Conservation (phyloP, 2,329 filamentous ascomycete species). For the Helotiales sp. region DNA sequence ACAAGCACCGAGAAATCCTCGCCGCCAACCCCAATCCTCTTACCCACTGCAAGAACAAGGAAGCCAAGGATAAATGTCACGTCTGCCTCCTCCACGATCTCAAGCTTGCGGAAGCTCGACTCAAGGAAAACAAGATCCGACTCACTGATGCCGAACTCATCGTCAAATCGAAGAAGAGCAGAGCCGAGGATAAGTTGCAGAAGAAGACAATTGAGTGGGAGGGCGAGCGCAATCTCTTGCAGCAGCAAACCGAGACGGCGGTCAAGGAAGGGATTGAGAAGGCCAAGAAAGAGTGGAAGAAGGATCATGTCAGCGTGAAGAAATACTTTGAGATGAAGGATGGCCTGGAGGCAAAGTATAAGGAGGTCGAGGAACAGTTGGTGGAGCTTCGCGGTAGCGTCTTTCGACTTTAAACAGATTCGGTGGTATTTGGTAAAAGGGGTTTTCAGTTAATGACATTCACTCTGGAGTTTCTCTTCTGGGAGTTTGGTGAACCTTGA, state of each 20-base stretch:
- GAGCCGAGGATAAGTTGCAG: neutral
- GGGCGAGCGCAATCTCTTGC: neutral
- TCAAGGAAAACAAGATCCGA: neutral
- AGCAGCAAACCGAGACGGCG: neutral
- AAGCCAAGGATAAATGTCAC: neutral
- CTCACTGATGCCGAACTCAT: neutral
- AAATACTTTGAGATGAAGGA: neutral
- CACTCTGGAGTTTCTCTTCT: no score
- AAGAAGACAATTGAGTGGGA: neutral
- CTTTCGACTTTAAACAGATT: neutral
- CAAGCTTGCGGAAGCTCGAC: neutral
- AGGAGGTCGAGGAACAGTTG: neutral
- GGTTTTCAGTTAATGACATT: no score
- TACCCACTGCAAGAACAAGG: neutral
- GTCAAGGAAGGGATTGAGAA: neutral
- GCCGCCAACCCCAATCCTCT: neutral
- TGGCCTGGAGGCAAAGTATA: neutral
- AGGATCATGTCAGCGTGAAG: neutral
- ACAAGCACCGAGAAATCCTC: neutral
- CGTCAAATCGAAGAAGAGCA: neutral
- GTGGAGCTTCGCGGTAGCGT: neutral
- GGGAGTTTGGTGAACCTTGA: no score
- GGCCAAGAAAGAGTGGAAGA: neutral
- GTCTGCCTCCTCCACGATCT: slow-evolving; percentile 1
- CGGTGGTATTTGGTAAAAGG: neutral